Conservation (phyloP, 164 flowering plant species). For the Paratinospora sagittata region DNA sequence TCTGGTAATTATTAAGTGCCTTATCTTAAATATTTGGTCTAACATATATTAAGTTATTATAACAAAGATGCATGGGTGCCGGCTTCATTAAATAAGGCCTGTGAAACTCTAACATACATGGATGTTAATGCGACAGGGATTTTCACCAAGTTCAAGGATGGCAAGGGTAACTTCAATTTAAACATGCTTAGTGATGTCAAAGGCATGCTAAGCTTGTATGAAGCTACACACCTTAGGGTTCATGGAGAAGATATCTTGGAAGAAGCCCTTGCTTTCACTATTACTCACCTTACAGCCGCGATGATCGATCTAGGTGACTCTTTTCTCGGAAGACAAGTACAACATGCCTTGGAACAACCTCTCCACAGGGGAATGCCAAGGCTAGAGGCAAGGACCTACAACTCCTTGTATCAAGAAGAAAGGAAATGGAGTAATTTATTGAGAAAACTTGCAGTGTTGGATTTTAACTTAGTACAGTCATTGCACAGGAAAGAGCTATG, state of each 20-base stretch:
- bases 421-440: neutral
- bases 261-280: slow-evolving; percentile 1
- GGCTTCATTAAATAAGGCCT: too few species aligned
- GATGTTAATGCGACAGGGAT: neutral
- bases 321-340: neutral
- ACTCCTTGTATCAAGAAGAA: neutral
- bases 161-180: slow-evolving; percentile 1
- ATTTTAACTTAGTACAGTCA: neutral
- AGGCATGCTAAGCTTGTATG: slow-evolving; percentile 6
- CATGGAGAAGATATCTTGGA: slow-evolving; percentile 7
- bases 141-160: slow-evolving; percentile 4
- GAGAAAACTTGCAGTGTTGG: neutral
- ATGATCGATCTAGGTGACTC: neutral
- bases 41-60: too few species aligned
- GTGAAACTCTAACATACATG: neutral
- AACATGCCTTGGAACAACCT: slow-evolving; percentile 2
- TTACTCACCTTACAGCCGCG: neutral
- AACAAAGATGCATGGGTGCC: too few species aligned
- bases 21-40: neutral
- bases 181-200: neutral
- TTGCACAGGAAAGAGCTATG: neutral
- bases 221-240: slow-evolving; percentile 1
- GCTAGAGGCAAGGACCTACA: neutral
- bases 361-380: slow-evolving; percentile 8
- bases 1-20: neutral